Evolutionary conservation across 371 early-diverging fungal species (phyloP).

Genomic region (Mucor lusitanicus): DNA sequence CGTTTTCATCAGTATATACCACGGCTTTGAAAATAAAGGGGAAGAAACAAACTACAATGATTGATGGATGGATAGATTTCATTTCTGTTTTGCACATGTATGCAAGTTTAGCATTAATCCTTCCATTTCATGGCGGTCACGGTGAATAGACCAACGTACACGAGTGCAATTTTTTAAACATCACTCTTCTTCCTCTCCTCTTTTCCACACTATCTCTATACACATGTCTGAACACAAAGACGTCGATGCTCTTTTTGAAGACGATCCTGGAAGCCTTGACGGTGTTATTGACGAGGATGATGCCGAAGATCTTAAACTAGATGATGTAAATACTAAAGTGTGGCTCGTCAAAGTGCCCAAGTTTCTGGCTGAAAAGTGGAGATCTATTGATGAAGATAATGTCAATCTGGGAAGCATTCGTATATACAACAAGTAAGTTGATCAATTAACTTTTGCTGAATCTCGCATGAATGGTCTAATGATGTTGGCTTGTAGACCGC

Average conservation of each 20-base stretch:
- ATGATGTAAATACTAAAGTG: constrained; percentile 80
- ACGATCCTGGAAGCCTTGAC: constrained; percentile 57
- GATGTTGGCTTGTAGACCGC: constrained; percentile 23
- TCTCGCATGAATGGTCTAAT: neutral
- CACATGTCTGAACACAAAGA: constrained; percentile 39
- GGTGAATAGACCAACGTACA: neutral
- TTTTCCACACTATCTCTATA: neutral
- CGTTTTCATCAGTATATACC: neutral
- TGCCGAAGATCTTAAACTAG: constrained; percentile 69
- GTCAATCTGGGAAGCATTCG: constrained; percentile 79
- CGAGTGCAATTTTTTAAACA: neutral
- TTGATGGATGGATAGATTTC: neutral
- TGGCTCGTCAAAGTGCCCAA: constrained; percentile 50
- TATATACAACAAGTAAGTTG: constrained; percentile 65
- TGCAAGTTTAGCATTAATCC: neutral
- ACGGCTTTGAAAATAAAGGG: neutral
- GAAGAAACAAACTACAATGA: neutral
- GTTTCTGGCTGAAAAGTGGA: constrained; percentile 87
- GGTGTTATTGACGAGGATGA: constrained; percentile 66
- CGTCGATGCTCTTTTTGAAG: constrained; percentile 64
- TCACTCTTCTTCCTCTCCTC: neutral
- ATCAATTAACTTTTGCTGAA: neutral
- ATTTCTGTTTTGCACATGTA: neutral
- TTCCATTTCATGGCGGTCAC: neutral
- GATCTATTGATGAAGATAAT: constrained; percentile 62